Percentiles rank a stretch among this genome's conserved stretches.
Evolutionary conservation across 164 flowering plant species (phyloP).

Genomic region (Sedum album): DNA sequence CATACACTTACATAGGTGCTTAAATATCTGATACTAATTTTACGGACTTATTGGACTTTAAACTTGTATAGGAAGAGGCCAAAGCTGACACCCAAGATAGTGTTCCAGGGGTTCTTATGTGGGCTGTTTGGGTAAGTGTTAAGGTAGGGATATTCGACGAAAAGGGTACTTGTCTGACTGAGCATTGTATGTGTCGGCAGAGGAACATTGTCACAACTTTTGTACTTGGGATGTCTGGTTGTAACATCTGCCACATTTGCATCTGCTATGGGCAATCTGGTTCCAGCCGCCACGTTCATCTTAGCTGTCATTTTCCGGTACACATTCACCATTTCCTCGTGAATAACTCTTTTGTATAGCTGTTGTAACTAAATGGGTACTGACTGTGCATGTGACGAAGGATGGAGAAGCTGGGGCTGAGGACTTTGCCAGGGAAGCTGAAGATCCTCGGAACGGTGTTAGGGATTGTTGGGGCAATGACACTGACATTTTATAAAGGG

Average conservation of each 20-base stretch:
- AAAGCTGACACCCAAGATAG: conserved; percentile 37
- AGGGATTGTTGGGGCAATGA: conserved; percentile 69
- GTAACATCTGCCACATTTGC: conserved; percentile 15
- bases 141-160: not conserved
- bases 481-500: conserved; percentile 63
- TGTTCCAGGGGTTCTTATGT: conserved; percentile 40
- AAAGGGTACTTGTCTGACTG: not conserved
- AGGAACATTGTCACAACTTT: not conserved
- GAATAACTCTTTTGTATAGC: not conserved
- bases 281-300: conserved; percentile 11
- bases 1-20: not conserved
- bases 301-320: conserved; percentile 6
- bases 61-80: conserved; percentile 27
- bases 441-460: conserved; percentile 50
- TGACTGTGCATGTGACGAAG: conserved; percentile 14
- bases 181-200: conserved; percentile 1
- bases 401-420: conserved; percentile 30
- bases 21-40: not conserved
- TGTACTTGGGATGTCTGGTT: conserved; percentile 9
- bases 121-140: conserved; percentile 54
- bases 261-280: conserved; percentile 9
- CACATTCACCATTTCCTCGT: not conserved
- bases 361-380: not conserved
- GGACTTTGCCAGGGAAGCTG: conserved; percentile 30
- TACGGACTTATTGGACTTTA: not conserved